Evolutionary conservation across 495 filamentous ascomycete species (phyloP), one percentile per base, ranked within the genome.

Genomic region (Melanomma pulvis-pyrius): DNA sequence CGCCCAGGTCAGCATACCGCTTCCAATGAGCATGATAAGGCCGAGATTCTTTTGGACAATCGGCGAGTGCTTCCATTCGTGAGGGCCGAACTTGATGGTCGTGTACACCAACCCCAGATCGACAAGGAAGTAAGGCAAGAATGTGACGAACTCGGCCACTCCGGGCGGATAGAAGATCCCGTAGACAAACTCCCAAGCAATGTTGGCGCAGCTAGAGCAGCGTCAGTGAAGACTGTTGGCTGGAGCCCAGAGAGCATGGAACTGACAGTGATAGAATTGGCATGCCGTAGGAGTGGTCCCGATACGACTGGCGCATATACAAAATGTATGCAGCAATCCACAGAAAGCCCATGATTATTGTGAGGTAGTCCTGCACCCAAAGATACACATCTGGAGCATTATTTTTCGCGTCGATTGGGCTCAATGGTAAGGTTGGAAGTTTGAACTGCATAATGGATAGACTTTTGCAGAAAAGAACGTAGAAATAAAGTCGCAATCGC

Each of bases 291-390:
- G 59, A 61, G 1, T 19, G 8, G 22, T 61, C 59, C 15, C 28
- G 46, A 29, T 51, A 36, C 1, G 46, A 32, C 25, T 61, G 59
- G 6, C 48, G 46, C 11, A 61, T 61, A 29, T 61, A 61, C 1
- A 51, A 46, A 7, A 61, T 24, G 32, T 61, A 61, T 7, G 59
- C 59, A 24, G 28, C 46, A 25, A 61, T 61, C 59, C 59, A 61
- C 21, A 61, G 59, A 5, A 61, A 17, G n/a, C 59, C 59, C 59
- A 61, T 61, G 8, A 61, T 24, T 28, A 61, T 61, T 24, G 59
- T 61, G 21, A 61, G 34, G 26, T 52, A 51, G 28, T 61, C 59
- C 52, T 61, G 59, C 1, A 61, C 59, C 59, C 59, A 61, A 1
- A 61, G 47, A 24, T 61, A 61, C 5, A 24, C 19, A 13, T 34